Evolutionary conservation across 768 basidiomycete species (phyloP), one percentile per base, ranked within the genome.

Genomic region (Suillus ampliporus): DNA sequence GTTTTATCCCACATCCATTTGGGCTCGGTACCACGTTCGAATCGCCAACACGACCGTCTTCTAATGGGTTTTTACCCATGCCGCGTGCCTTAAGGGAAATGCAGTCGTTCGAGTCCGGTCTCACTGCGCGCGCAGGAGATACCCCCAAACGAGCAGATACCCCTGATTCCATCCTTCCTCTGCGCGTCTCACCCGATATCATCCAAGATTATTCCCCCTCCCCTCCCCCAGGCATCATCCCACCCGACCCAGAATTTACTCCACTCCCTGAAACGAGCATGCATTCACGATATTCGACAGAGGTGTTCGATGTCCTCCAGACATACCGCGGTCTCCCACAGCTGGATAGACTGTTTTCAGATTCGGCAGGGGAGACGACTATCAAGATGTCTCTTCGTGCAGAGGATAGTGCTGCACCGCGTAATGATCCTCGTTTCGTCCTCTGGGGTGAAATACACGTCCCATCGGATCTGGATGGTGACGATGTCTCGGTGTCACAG

Each of bases 381-480:
- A 88, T 92, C 74, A 89, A 86, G 72, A 79, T 94, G 71, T 90
- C 89, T 1, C 73, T 92, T 15, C 82, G 85, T 28, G 73, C 84
- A 0, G 89, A 91, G 40, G 86, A 89, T 61, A 85, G 83, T 34
- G 87, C 88, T 15, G 84, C 89, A 1, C 93, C 93, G 8, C 85
- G 89, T 15, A 90, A 95, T 65, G 95, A 97, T 67, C 94, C 95
- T 17, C 85, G 94, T 0, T 96, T 96, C 71, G 92, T 95, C 41
- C 88, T 97, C 9, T 97, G 95, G 95, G 94, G 92, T 31, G 86
- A 88, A 67, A 76, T 82, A 15, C 68, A 77, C 26, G 62, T 72
- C 5, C 74, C 74, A 5, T 58, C 68, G 1, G 74, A 76, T 6
- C 44, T 54, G 7, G 75, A 77, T 47, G 76, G 76, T 46, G 80